phyloP scores from a whole-genome alignment of 257 asterid species.

The Solanum chilense region DNA sequence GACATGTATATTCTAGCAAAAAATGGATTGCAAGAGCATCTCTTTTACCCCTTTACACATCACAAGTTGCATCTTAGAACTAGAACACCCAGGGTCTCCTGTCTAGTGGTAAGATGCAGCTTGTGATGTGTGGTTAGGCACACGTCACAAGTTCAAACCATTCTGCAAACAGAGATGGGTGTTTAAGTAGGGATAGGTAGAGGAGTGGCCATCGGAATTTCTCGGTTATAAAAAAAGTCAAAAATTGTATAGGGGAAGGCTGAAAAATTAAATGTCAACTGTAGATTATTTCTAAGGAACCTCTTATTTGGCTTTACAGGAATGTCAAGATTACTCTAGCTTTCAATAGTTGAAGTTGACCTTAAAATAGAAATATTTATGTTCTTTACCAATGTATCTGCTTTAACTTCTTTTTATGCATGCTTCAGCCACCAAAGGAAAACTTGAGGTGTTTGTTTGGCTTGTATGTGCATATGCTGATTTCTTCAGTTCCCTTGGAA shows the following conservation, averaged over 20 bases:
- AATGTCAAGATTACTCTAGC: neutral
- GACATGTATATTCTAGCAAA: neutral
- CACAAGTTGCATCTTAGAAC: neutral
- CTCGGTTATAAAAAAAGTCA: neutral
- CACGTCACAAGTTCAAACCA: neutral
- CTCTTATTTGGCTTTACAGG: neutral
- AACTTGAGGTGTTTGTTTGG: neutral
- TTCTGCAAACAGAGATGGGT: neutral
- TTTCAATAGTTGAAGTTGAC: neutral
- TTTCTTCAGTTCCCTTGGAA: neutral
- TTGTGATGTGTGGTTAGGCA: neutral
- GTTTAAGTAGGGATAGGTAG: neutral
- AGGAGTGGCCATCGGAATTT: neutral
- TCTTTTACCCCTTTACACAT: neutral
- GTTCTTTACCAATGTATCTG: neutral
- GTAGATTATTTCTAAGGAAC: neutral
- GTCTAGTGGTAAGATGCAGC: neutral
- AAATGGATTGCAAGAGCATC: neutral
- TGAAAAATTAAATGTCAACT: neutral
- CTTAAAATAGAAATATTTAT: neutral
- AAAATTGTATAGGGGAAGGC: neutral
- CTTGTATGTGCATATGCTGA: neutral
- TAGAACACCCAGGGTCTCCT: neutral
- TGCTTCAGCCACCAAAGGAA: neutral
- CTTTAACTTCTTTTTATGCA: neutral